Percentiles rank a stretch among this genome's conserved stretches.
Evolutionary conservation across 2,329 filamentous ascomycete species (phyloP).

Genomic region (Arthrocladium fulminans): DNA sequence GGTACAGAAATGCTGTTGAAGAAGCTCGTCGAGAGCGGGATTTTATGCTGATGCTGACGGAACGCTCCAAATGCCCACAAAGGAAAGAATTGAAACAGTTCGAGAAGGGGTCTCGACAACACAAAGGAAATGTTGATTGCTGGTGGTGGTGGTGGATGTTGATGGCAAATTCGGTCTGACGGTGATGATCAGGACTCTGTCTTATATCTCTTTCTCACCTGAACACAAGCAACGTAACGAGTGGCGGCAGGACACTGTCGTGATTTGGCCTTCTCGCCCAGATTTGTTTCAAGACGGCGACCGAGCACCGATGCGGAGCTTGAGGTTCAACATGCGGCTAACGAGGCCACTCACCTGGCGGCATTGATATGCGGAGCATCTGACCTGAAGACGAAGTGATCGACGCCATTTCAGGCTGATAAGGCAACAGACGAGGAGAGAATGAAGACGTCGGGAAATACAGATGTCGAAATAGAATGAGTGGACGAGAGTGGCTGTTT

Average conservation of each 20-base stretch:
- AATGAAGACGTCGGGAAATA: not conserved
- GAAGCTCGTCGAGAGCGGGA: conserved; percentile 9
- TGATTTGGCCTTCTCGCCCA: not conserved
- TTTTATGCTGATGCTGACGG: conserved; percentile 5
- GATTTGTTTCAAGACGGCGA: not conserved
- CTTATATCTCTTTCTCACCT: conserved; percentile 6
- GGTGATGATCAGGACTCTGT: not conserved
- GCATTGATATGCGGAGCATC: not conserved
- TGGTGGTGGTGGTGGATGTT: not conserved
- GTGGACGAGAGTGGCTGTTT: conserved; percentile 3
- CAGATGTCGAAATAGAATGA: not conserved
- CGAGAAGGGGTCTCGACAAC: too few species aligned
- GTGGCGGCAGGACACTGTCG: conserved; percentile 1
- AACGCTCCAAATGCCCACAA: not conserved
- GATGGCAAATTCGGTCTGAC: not conserved
- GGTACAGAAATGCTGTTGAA: conserved; percentile 1
- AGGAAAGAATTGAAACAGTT: not conserved
- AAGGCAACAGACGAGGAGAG: not conserved
- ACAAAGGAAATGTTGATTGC: conserved; percentile 2
- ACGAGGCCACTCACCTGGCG: conserved; percentile 5
- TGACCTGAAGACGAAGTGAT: not conserved
- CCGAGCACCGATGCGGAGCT: conserved; percentile 4
- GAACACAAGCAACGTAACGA: not conserved
- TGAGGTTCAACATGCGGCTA: conserved; percentile 8
- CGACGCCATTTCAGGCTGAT: not conserved